Evolutionary conservation across 495 filamentous ascomycete species (phyloP).

Genomic region (Aspergillus heteromorphus): DNA sequence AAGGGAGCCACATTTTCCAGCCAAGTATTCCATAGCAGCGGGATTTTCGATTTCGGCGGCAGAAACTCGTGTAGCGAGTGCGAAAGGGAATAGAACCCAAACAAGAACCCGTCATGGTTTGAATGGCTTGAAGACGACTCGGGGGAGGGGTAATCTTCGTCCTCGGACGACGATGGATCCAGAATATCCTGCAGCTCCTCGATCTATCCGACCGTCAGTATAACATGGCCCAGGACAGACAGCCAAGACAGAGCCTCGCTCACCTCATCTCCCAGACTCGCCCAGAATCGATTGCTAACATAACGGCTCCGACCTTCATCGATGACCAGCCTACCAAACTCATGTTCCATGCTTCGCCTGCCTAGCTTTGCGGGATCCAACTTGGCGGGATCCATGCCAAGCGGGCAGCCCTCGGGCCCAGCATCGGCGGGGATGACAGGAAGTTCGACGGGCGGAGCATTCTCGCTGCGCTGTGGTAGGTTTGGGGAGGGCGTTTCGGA

Average conservation of each 20-base stretch:
- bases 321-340: constrained; percentile 78
- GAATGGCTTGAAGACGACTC: constrained; percentile 40
- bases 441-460: neutral
- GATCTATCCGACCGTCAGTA: constrained; percentile 41
- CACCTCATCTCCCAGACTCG: constrained; percentile 82
- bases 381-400: constrained; percentile 23
- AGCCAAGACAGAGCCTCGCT: neutral
- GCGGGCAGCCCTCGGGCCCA: constrained; percentile 23
- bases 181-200: constrained; percentile 69
- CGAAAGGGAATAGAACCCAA: constrained; percentile 60
- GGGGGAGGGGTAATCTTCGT: constrained; percentile 58
- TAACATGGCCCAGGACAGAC: neutral
- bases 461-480: constrained; percentile 3
- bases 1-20: constrained; percentile 67
- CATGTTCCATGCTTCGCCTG: constrained; percentile 46
- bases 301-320: constrained; percentile 79
- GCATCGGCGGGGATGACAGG: constrained; percentile 7
- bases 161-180: constrained; percentile 58
- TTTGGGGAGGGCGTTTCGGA: constrained; percentile 5
- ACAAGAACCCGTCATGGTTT: constrained; percentile 63
- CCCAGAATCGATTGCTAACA: constrained; percentile 86
- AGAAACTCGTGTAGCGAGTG: constrained; percentile 42
- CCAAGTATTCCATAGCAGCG: constrained; percentile 64
- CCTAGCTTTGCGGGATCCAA: too few species aligned
- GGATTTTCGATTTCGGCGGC: constrained; percentile 57